Conservation (phyloP, 2,329 filamentous ascomycete genomes). For the Talaromyces verruculosus region DNA sequence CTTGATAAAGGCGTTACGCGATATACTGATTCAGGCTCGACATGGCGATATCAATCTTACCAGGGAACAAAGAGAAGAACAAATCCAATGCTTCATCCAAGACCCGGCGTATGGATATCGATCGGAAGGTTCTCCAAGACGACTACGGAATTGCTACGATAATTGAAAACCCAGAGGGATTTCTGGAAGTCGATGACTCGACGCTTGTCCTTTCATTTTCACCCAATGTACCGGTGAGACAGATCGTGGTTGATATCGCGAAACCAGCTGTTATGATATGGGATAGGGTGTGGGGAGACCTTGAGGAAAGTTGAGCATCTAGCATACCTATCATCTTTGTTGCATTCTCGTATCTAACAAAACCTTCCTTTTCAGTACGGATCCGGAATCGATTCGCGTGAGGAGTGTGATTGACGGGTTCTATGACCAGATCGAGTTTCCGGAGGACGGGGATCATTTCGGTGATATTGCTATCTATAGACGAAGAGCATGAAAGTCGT, state of each 20-base stretch:
- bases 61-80: not conserved
- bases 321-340: not conserved
- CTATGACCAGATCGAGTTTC: slow-evolving; percentile 8
- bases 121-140: not conserved
- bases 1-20: not conserved
- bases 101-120: not conserved
- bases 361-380: not conserved
- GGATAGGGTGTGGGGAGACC: not conserved
- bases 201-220: not conserved
- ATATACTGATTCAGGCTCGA: not conserved
- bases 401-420: not conserved
- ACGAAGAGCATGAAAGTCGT: not conserved
- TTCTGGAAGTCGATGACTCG: slow-evolving; percentile 2
- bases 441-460: not conserved
- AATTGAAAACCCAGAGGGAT: not conserved
- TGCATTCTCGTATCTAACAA: not conserved
- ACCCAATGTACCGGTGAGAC: not conserved
- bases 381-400: not conserved
- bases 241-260: not conserved
- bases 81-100: slow-evolving; percentile 1
- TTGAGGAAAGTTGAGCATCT: not conserved
- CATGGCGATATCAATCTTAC: not conserved
- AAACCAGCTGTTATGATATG: not conserved
- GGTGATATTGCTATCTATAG: slow-evolving; percentile 11
- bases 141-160: not conserved